These are phyloP conservation scores for Oryza punctata DNA, from an alignment of 176 grass and related monocot genomes.

Conservation along the genomic window DNA sequence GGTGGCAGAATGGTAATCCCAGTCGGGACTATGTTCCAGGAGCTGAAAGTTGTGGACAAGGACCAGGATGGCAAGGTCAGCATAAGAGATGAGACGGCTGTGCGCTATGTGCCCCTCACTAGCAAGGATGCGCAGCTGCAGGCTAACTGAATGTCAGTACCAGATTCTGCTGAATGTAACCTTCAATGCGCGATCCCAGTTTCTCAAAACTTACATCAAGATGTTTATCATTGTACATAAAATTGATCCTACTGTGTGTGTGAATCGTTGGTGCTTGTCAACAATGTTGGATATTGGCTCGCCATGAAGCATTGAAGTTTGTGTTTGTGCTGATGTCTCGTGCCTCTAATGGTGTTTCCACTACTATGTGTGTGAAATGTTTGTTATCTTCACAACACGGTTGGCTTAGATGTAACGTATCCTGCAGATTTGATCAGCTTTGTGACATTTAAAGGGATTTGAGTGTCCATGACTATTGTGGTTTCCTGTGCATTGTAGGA, in stretches of 20 bases:
- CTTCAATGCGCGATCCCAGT: not conserved
- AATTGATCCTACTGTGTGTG: not conserved
- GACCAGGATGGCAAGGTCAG: conserved; percentile 55
- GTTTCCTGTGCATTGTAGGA: not conserved
- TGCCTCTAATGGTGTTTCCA: not conserved
- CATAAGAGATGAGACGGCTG: conserved; percentile 57
- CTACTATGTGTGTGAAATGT: not conserved
- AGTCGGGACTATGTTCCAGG: conserved; percentile 65
- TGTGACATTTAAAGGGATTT: too few species aligned
- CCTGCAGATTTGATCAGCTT: not conserved
- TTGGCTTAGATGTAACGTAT: not conserved
- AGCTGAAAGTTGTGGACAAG: conserved; percentile 84
- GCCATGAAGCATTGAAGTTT: not conserved
- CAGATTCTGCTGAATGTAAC: not conserved
- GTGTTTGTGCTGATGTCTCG: not conserved
- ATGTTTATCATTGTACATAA: conserved; percentile 18
- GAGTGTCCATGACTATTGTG: too few species aligned
- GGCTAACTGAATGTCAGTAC: conserved; percentile 33
- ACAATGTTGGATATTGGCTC: conserved; percentile 8
- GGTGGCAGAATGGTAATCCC: conserved; percentile 86
- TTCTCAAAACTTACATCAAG: not conserved
- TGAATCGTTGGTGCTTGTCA: not conserved
- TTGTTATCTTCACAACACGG: not conserved
- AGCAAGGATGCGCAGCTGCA: conserved; percentile 60
- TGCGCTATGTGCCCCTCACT: conserved; percentile 71